Base-by-base conservation (phyloP, 345 rosid species). In the Boechera stricta region DNA sequence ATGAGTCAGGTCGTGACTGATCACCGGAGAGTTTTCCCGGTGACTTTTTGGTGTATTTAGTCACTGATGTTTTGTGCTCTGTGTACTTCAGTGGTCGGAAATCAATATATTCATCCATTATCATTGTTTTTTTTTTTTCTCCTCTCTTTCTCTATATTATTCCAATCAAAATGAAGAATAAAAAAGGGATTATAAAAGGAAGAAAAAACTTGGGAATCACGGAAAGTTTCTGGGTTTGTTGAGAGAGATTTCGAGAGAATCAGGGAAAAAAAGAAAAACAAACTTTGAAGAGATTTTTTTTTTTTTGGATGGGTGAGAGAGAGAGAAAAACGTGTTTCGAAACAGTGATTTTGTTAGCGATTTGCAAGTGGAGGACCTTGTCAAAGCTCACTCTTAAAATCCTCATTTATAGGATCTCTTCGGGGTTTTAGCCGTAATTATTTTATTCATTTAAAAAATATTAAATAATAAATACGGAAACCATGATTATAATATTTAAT, bases 11-110 rank as follows among this genome's bases (percentile, higher is more conserved):
- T 56, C 33, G 80, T 9, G 38, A 5, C 3, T 38, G 18, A n/a
- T 5, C 32, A 26, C 64, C 58, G 59, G 80, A 76, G 69, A 68
- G 45, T 36, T 56, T 82, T 3, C 5, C 54, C 5, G 84, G 63
- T 0, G 86, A 66, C 2, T 82, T 70, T 59, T 79, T 84, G 39
- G 81, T 75, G 77, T 74, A 82, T 73, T 83, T 92, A 66, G 80
- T 86, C 9, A 87, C 80, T 42, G 87, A 52, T 53, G 75, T 71
- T 63, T 63, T 82, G 85, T 92, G 97, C 39, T 88, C 91, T 0
- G 92, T 88, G 84, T 81, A 91, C 62, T 91, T 95, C 28, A 79
- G 45, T 31, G 92, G 97, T 67, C 85, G 83, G 6, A 89, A 80
- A 59, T 66, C 74, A 6, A 72, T 66, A 21, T 39, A 78, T 13